Percentiles rank a stretch among this genome's conserved stretches.
These are phyloP conservation scores for Proliferodiscus dingleyae DNA, from an alignment of 2,329 filamentous ascomycete genomes.

Conservation along the genomic window DNA sequence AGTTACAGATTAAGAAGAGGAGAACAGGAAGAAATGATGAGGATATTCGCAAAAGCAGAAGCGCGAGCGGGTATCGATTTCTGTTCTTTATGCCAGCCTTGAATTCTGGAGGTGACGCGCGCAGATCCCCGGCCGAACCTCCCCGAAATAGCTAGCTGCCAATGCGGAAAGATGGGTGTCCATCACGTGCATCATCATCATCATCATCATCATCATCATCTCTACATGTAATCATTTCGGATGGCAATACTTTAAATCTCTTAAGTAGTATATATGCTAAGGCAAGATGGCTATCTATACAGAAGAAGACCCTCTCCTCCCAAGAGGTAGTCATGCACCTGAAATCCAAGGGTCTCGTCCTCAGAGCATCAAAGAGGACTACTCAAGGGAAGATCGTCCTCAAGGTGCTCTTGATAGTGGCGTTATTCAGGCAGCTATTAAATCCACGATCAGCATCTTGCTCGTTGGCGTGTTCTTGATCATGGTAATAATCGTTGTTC, in stretches of 20 bases:
- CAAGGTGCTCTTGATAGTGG: no score
- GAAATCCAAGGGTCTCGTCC: constrained; percentile 26
- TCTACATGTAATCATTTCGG: background rate
- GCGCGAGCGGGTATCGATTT: background rate
- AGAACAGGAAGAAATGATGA: constrained; percentile 12
- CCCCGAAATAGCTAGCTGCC: no score
- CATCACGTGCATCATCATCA: no score
- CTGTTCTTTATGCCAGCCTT: constrained; percentile 5
- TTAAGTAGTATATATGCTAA: background rate
- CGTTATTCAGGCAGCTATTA: no score
- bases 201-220: no score
- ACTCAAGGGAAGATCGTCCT: background rate
- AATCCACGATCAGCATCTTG: background rate
- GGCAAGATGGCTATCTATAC: constrained; percentile 16
- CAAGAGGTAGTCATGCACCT: constrained; percentile 21
- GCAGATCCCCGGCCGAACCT: background rate
- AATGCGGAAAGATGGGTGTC: no score
- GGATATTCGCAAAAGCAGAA: constrained; percentile 13
- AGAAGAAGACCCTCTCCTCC: constrained; percentile 30
- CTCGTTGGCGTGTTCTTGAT: constrained; percentile 16
- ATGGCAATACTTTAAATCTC: background rate
- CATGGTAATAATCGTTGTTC: no score
- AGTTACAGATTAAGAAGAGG: constrained; percentile 3
- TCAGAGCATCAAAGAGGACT: constrained; percentile 19
- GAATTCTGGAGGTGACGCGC: constrained; percentile 4